Percentiles rank a stretch among this genome's conserved stretches.
These are phyloP conservation scores for Bryoerythrophyllum caledonicum DNA, from an alignment of 225 moss, liverwort and hornwort genomes.

Conservation along the genomic window DNA sequence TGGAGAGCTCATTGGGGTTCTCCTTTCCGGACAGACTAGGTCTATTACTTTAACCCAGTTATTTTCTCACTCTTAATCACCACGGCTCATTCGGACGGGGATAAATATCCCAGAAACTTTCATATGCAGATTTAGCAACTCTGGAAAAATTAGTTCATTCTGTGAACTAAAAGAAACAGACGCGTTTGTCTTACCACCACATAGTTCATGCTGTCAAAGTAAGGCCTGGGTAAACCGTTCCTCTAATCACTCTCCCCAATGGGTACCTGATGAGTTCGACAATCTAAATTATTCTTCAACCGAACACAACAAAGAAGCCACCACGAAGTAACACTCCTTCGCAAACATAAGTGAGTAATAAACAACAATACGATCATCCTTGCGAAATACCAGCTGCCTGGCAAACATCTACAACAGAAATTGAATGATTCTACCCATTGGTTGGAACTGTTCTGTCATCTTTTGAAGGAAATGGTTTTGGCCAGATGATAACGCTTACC, in stretches of 20 bases:
- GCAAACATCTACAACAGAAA: slow-evolving; percentile 6
- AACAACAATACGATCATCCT: slow-evolving; percentile 22
- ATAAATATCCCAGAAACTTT: too few relatives aligned
- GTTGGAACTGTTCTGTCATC: not conserved
- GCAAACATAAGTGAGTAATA: slow-evolving; percentile 5
- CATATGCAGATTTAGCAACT: slow-evolving; percentile 1
- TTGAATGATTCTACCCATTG: not conserved
- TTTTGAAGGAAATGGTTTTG: too few relatives aligned
- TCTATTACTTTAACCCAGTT: too few relatives aligned
- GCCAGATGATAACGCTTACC: slow-evolving; percentile 50
- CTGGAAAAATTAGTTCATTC: not conserved
- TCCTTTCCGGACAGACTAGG: too few relatives aligned
- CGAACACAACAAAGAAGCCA: too few relatives aligned
- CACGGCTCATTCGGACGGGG: too few relatives aligned
- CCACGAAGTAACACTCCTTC: slow-evolving; percentile 8
- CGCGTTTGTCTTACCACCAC: slow-evolving; percentile 81
- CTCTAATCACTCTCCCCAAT: slow-evolving; percentile 95
- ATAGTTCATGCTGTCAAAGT: slow-evolving; percentile 93
- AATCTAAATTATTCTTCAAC: slow-evolving; percentile 18
- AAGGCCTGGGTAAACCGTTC: slow-evolving; percentile 96
- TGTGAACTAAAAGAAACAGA: slow-evolving; percentile 8
- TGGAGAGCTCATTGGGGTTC: too few relatives aligned
- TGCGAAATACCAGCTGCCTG: slow-evolving; percentile 3
- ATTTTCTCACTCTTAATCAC: too few relatives aligned
- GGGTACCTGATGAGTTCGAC: slow-evolving; percentile 73